Evolutionary conservation across 805 yeast genomes (phyloP).

Genomic region (Wickerhamiella kurtzmanii): DNA sequence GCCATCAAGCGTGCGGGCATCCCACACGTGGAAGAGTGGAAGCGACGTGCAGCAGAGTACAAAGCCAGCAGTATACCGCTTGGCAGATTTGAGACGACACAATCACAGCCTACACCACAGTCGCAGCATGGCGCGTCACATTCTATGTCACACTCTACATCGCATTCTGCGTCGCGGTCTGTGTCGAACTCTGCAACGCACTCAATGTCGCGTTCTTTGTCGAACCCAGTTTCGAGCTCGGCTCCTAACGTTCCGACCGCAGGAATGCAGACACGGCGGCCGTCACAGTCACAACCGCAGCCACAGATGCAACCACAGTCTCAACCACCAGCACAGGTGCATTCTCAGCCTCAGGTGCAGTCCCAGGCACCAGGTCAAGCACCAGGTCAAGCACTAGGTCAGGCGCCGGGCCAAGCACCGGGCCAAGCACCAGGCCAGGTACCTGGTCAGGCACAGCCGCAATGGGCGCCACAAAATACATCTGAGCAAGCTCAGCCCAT

Average conservation of each 20-base stretch:
- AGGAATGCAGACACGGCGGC: neutral
- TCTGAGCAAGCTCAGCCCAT: too few species aligned
- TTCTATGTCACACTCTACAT: neutral
- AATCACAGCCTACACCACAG: constrained; percentile 2
- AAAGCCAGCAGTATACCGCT: constrained; percentile 78
- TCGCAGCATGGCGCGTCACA: neutral
- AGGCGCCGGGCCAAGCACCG: too few species aligned
- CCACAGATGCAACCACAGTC: neutral
- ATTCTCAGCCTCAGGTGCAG: neutral
- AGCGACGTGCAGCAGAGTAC: constrained; percentile 74
- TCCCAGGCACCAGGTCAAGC: neutral
- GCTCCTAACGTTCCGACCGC: neutral
- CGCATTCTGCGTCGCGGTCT: neutral
- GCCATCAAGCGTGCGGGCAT: constrained; percentile 55
- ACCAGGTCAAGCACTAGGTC: neutral
- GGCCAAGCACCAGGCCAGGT: too few species aligned
- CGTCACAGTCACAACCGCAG: neutral
- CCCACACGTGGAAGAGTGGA: constrained; percentile 96
- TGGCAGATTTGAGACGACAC: constrained; percentile 31
- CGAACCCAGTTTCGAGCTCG: neutral
- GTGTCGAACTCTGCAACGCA: neutral
- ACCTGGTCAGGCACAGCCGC: too few species aligned
- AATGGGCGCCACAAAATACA: too few species aligned
- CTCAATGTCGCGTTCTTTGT: neutral
- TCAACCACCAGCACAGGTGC: neutral